Base-by-base conservation (phyloP, 139 green algal genomes). In the Coccomyxa sp. region DNA sequence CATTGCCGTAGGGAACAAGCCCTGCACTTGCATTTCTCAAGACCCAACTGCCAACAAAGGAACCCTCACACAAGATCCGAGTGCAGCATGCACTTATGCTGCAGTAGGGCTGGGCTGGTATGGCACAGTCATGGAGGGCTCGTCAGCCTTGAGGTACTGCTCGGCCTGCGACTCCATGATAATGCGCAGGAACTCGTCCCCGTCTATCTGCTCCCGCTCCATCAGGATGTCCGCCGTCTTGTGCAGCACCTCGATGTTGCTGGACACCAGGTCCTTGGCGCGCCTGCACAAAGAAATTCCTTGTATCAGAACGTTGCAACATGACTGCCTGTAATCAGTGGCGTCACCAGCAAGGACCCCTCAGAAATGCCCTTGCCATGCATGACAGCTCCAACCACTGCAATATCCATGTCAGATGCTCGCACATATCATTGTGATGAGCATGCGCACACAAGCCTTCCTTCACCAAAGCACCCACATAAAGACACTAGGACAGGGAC, bases 141-240 rank as follows among this genome's bases (percentile, higher is more conserved):
- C 90, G 54, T 97, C 93, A 2, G 88, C 78, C 86, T 98, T 96
- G 6, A 98, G 80, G 88, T 98, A 82, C 98, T 89, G 81, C 88
- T 95, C 74, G 4, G 93, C 90, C 79, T 97, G 86, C 34, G 81
- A 85, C 70, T 94, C 92, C 72, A 97, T 82, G 72, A 99, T 89
- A 50, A 99, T 93, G 69, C 84, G 76, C 82, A 92, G 84, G 73
- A 98, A 96, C 87, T 98, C 95, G 54, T 98, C 96, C 22, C 96
- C 97, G 83, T 99, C 96, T 64, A 99, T 95, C 81, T 95, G 97
- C 90, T 99, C 97, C 86, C 97, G 96, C 90, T 99, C 97, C 75
- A 99, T 82, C 64, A 99, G 87, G 68, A 98, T 86, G 4, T 92
- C 93, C 0, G 96, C 94, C 18, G 84, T 88, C 80, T 88, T 88